Evolutionary conservation across 306 rosid species (phyloP).

Genomic region (Ziziphus jujuba): DNA sequence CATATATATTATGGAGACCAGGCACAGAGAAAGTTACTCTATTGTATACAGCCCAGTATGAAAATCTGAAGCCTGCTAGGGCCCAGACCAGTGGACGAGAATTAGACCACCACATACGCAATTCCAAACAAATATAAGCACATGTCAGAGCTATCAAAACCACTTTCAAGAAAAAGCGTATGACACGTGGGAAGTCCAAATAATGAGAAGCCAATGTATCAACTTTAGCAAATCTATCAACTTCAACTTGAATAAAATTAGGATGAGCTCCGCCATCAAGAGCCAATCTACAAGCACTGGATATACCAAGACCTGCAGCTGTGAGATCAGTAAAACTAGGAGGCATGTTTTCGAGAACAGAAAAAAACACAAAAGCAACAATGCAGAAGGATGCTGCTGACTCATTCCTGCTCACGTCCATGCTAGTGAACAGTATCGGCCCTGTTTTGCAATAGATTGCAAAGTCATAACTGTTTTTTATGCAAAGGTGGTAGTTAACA

Average conservation of each 20-base stretch:
- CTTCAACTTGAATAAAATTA: slow-evolving; percentile 53
- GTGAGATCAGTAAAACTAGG: slow-evolving; percentile 34
- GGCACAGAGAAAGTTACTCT: too few species aligned
- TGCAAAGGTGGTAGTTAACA: slow-evolving; percentile 51
- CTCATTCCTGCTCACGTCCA: slow-evolving; percentile 57
- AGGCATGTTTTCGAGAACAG: slow-evolving; percentile 36
- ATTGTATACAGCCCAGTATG: too few species aligned
- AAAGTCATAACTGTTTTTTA: slow-evolving; percentile 79
- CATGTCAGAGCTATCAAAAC: too few species aligned
- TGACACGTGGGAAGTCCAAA: too few species aligned
- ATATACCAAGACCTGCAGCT: slow-evolving; percentile 40
- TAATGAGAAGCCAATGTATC: too few species aligned
- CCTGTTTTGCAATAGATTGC: slow-evolving; percentile 89
- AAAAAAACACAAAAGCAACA: slow-evolving; percentile 39
- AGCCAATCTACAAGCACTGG: slow-evolving; percentile 41
- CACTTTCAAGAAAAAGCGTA: too few species aligned
- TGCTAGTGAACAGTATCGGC: slow-evolving; percentile 36
- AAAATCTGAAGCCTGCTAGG: too few species aligned
- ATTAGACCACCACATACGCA: too few species aligned
- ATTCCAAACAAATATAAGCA: too few species aligned
- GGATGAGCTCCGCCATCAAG: slow-evolving; percentile 59
- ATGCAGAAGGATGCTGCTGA: slow-evolving; percentile 55
- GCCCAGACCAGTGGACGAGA: too few species aligned
- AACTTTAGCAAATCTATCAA: slow-evolving; percentile 26
- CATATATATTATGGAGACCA: too few species aligned